Base-by-base conservation (phyloP, 257 asterid genomes). In the Lycium ferocissimum region DNA sequence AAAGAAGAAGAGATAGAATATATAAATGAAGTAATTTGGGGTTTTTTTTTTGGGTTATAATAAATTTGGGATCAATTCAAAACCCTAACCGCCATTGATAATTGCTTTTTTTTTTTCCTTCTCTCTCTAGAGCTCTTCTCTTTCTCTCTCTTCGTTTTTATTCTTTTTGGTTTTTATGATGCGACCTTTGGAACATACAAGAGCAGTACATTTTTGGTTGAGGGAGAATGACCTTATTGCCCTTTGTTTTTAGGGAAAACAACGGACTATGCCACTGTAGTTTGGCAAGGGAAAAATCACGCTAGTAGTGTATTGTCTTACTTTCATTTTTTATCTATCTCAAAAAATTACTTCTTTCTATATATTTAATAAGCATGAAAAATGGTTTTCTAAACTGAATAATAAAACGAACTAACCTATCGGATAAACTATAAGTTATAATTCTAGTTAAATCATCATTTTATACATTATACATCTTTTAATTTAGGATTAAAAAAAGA, bases 11-110 rank as follows among this genome's bases (percentile, higher is more conserved):
- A 45, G 57, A 81, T 67, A 66, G 80, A 83, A 85, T 62, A 72
- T 26, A 76, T 82, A 85, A 58, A 72, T n/a, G 49, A 35, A 84
- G 63, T 38, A 40, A 54, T 54, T 14, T 59, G n/a, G 47, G 58
- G 85, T 20, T 49, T 11, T 85, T 84, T 71, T 71, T 84, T 76
- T 67, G 86, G 83, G 85, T 70, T 82, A 47, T 84, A 87, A 57
- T 49, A 22, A 75, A 49, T 3, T 75, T 53, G 81, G 81, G 81
- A 81, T 85, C 89, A 89, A 87, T 88, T 89, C 49, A 87, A 90
- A 94, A 92, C 93, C 93, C 95, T 91, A 91, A 92, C 89, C 91
- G 87, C 93, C 92, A 93, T 89, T 86, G 90, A 81, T 71, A 61
- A 84, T 80, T 75, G 82, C 33, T 26, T 26, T 26, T 26, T 26